These are phyloP conservation scores for Vitis vinifera DNA, from an alignment of 164 flowering plant species.

Conservation along the genomic window DNA sequence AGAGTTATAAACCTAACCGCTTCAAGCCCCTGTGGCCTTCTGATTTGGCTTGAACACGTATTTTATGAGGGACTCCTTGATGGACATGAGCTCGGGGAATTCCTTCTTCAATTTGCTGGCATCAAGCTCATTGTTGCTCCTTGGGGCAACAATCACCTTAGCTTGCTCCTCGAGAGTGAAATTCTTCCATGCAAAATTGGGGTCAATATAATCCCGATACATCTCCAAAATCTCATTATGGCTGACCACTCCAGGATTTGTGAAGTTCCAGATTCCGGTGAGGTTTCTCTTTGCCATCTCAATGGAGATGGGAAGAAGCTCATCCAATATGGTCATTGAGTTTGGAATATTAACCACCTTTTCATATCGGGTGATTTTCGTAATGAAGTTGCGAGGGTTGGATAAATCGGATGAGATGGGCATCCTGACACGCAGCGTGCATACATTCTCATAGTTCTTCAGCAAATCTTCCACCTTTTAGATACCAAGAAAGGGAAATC, in stretches of 20 bases:
- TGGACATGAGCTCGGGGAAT: constrained; percentile 54
- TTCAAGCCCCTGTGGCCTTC: constrained; percentile 35
- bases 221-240: constrained; percentile 70
- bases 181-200: constrained; percentile 63
- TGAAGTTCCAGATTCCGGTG: constrained; percentile 69
- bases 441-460: constrained; percentile 61
- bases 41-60: constrained; percentile 59
- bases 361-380: constrained; percentile 61
- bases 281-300: constrained; percentile 67
- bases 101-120: constrained; percentile 48
- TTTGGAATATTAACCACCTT: constrained; percentile 69
- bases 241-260: constrained; percentile 71
- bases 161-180: constrained; percentile 71
- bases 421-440: constrained; percentile 66
- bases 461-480: constrained; percentile 60
- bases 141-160: constrained; percentile 62
- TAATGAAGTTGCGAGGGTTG: constrained; percentile 68
- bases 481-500: neutral
- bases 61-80: constrained; percentile 58
- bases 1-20: constrained; percentile 6
- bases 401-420: constrained; percentile 62
- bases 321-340: constrained; percentile 72
- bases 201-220: constrained; percentile 56
- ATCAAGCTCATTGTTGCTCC: constrained; percentile 73
- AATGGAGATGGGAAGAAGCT: constrained; percentile 63